phyloP scores from a whole-genome alignment of 164 flowering plant genomes.

The Chloranthus sessilifolius region DNA sequence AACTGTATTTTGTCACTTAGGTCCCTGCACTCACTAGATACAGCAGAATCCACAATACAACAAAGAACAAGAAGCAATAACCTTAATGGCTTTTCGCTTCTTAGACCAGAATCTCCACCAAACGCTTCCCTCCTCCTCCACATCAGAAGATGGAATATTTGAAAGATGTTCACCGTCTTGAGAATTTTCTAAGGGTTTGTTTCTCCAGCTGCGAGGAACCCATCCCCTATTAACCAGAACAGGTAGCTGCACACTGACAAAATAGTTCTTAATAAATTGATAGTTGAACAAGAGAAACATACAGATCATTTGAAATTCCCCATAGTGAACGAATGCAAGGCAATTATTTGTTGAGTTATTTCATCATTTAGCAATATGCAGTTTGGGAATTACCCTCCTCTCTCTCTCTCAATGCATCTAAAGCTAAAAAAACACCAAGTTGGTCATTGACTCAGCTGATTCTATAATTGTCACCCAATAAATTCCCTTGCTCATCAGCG shows the following conservation, averaged over 20 bases:
- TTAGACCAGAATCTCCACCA: conserved; percentile 83
- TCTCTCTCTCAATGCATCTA: too few relatives aligned
- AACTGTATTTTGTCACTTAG: too few relatives aligned
- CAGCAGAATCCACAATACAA: conserved; percentile 7
- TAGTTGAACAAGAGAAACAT: neutral
- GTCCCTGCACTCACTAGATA: too few relatives aligned
- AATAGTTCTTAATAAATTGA: conserved; percentile 22
- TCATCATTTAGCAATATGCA: too few relatives aligned
- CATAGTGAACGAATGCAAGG: too few relatives aligned
- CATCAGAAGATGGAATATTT: conserved; percentile 10
- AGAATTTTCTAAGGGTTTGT: conserved; percentile 30
- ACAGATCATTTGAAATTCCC: too few relatives aligned
- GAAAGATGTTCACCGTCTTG: conserved; percentile 27
- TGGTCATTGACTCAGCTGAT: too few relatives aligned
- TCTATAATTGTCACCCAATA: too few relatives aligned
- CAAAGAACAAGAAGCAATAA: conserved; percentile 15
- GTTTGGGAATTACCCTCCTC: too few relatives aligned
- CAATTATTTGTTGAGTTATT: too few relatives aligned
- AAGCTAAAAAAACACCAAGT: too few relatives aligned
- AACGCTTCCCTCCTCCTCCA: conserved; percentile 29
- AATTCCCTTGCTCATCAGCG: too few relatives aligned
- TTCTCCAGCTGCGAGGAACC: conserved; percentile 93
- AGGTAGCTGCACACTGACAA: conserved; percentile 69
- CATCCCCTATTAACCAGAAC: conserved; percentile 94
- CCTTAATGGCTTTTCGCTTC: conserved; percentile 43